These are phyloP conservation scores for Suillus hirtellus DNA, from an alignment of 768 basidiomycete genomes.

Conservation along the genomic window DNA sequence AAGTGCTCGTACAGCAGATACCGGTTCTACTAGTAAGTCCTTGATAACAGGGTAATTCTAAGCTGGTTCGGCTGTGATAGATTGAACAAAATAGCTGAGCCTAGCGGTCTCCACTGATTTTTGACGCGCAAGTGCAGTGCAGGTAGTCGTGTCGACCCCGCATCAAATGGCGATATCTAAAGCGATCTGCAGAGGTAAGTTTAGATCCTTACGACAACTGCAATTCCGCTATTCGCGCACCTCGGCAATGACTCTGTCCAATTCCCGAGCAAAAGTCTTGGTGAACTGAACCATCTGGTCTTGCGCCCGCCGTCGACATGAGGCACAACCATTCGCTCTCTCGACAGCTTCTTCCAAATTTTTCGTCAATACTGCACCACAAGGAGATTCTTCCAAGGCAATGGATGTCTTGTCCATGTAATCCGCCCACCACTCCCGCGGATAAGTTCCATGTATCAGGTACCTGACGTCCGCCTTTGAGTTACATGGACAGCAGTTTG, in stretches of 20 bases:
- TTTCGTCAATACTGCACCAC: conserved; percentile 20
- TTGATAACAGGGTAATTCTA: neutral
- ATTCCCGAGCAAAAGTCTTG: conserved; percentile 23
- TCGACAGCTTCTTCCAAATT: conserved; percentile 20
- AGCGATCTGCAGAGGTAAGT: neutral
- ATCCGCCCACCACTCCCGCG: conserved; percentile 33
- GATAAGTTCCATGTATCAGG: conserved; percentile 26
- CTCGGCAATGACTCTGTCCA: conserved; percentile 20
- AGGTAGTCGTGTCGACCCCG: neutral
- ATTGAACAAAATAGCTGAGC: neutral
- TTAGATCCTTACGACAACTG: neutral
- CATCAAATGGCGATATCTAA: neutral
- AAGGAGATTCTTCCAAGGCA: conserved; percentile 26
- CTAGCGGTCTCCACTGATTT: neutral
- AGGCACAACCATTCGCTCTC: conserved; percentile 20
- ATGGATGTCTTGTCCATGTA: conserved; percentile 30
- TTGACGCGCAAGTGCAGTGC: neutral
- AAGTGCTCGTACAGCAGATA: neutral
- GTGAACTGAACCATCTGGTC: conserved; percentile 25
- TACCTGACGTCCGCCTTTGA: conserved; percentile 25
- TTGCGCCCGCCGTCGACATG: conserved; percentile 21
- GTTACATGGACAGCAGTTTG: conserved; percentile 25
- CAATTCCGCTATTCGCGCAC: conserved; percentile 18
- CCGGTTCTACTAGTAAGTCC: neutral
- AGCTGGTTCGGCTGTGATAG: neutral